These are phyloP conservation scores for Trichoderma gracile DNA, from an alignment of 2,329 filamentous ascomycete genomes.

Conservation along the genomic window DNA sequence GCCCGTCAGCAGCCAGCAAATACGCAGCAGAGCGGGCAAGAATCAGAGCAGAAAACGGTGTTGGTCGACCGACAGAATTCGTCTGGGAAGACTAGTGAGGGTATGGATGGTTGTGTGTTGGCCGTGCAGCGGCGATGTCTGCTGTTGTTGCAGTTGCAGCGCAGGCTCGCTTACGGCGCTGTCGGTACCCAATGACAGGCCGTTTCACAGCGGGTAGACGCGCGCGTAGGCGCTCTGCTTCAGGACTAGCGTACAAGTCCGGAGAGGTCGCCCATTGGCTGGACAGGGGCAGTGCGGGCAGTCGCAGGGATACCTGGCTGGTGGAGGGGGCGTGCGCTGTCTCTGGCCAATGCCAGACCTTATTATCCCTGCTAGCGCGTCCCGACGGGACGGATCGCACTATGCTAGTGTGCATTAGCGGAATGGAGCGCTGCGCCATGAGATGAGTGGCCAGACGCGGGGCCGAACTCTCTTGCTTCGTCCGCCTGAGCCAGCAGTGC, in stretches of 20 bases:
- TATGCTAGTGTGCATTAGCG: conserved; percentile 33
- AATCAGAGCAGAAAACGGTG: not conserved
- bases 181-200: conserved; percentile 37
- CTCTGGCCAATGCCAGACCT: conserved; percentile 30
- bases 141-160: conserved; percentile 16
- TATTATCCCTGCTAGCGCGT: conserved; percentile 36
- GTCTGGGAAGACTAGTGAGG: conserved; percentile 19
- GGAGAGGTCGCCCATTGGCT: conserved; percentile 36
- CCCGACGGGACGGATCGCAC: conserved; percentile 42
- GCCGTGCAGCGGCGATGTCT: conserved; percentile 30
- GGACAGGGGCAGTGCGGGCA: conserved; percentile 20
- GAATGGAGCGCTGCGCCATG: conserved; percentile 28
- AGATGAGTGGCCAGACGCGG: conserved; percentile 33
- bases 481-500: conserved; percentile 16
- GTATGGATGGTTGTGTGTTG: conserved; percentile 31
- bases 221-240: conserved; percentile 34
- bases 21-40: not conserved
- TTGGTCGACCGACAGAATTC: conserved; percentile 8
- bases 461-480: conserved; percentile 26
- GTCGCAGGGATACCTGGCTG: not conserved
- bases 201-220: conserved; percentile 34
- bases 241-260: conserved; percentile 27
- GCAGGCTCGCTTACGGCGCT: conserved; percentile 36
- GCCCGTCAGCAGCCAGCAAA: not conserved
- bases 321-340: conserved; percentile 27